Conservation (phyloP, 805 yeast genomes). For the Suhomyces sp. region DNA sequence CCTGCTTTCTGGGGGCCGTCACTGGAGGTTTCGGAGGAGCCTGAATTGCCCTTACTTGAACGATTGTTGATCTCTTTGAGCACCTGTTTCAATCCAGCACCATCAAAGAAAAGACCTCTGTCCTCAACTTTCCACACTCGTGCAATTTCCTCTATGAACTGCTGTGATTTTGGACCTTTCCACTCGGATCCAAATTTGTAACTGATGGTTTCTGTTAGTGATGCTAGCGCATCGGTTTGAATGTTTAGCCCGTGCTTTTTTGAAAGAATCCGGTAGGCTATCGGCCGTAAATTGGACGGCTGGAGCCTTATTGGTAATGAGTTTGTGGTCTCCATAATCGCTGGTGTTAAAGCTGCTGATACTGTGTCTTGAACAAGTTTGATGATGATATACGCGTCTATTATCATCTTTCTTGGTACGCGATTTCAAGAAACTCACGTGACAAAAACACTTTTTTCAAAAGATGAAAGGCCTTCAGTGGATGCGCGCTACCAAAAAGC, state of each 20-base stretch:
- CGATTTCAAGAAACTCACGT: too few relatives aligned
- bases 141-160: conserved; percentile 75
- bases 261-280: conserved; percentile 86
- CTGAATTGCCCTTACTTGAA: conserved; percentile 5
- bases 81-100: conserved; percentile 62
- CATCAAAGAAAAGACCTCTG: conserved; percentile 81
- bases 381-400: too few relatives aligned
- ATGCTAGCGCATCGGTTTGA: conserved; percentile 77
- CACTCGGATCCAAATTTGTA: conserved; percentile 80
- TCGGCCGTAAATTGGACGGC: conserved; percentile 82
- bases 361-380: too few relatives aligned
- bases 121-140: conserved; percentile 86
- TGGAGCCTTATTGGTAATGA: conserved; percentile 78
- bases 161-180: conserved; percentile 65
- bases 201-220: conserved; percentile 75
- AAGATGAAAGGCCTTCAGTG: too few relatives aligned
- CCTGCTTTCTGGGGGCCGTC: conserved; percentile 11
- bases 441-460: too few relatives aligned
- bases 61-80: conserved; percentile 51
- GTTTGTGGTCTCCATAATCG: too few relatives aligned
- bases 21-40: background rate
- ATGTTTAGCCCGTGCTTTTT: conserved; percentile 91
- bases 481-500: too few relatives aligned
- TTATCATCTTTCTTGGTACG: too few relatives aligned
- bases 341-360: too few relatives aligned